Percentiles rank a stretch among this genome's conserved stretches.
Conservation (phyloP, 1,284 basidiomycete genomes). For the Malassezia psittaci region DNA sequence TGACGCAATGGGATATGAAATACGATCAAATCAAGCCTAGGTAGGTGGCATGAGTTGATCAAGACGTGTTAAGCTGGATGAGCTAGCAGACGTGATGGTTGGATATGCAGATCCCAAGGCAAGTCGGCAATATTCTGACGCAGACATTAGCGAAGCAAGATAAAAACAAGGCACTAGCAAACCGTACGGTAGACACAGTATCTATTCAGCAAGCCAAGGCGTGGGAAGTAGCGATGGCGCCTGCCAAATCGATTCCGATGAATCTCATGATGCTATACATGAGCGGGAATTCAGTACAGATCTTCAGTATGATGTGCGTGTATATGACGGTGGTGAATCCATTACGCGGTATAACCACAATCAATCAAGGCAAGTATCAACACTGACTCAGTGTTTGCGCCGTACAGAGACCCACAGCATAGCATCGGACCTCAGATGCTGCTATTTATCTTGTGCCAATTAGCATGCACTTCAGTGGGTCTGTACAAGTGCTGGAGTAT, state of each 20-base stretch:
- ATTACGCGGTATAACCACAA: constrained; percentile 26
- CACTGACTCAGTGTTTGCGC: constrained; percentile 25
- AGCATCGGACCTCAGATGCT: constrained; percentile 33
- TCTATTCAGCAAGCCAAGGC: constrained; percentile 38
- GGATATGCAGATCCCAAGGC: constrained; percentile 7
- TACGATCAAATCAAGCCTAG: constrained; percentile 6
- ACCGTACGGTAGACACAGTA: constrained; percentile 20
- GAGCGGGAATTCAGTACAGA: constrained; percentile 42
- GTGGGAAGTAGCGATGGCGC: constrained; percentile 41
- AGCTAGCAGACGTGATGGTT: constrained; percentile 6
- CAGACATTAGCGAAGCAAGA: constrained; percentile 5
- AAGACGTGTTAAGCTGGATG: neutral
- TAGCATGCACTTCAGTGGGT: constrained; percentile 29
- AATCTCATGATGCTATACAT: constrained; percentile 47
- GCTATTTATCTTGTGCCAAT: constrained; percentile 33
- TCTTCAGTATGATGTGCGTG: constrained; percentile 47
- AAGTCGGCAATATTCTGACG: neutral
- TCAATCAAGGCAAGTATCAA: constrained; percentile 24
- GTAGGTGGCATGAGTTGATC: constrained; percentile 3
- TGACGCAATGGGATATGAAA: constrained; percentile 1
- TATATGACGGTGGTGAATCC: constrained; percentile 42
- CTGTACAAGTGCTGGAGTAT: constrained; percentile 47
- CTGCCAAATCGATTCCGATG: constrained; percentile 42
- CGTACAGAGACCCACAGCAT: constrained; percentile 28
- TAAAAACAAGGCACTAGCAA: constrained; percentile 4